These are phyloP conservation scores for Saccharomyces hybrid DNA, from an alignment of 1,139 yeast species.

Conservation along the genomic window DNA sequence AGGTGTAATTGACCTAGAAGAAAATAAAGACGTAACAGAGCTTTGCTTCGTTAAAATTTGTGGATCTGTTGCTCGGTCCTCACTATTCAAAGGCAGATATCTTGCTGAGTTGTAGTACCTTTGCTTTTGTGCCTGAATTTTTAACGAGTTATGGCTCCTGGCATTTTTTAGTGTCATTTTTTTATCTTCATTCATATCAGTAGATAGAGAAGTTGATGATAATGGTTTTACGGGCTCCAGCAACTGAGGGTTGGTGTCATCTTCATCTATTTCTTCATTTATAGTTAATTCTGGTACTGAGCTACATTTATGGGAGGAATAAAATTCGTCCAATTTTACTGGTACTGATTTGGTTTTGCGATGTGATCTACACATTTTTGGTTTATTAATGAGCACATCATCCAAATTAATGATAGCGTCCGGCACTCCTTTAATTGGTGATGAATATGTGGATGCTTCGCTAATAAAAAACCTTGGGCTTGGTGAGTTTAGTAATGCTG, in stretches of 20 bases:
- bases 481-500: conserved; percentile 4
- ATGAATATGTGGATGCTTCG: conserved; percentile 28
- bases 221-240: neutral
- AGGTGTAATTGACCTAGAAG: conserved; percentile 18
- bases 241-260: neutral
- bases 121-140: conserved; percentile 28
- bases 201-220: neutral
- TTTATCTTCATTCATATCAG: conserved; percentile 4
- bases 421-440: conserved; percentile 38
- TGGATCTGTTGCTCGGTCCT: conserved; percentile 6
- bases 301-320: conserved; percentile 1
- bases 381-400: conserved; percentile 39
- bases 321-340: conserved; percentile 31
- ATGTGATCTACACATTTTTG: conserved; percentile 31
- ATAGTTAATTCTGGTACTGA: conserved; percentile 1
- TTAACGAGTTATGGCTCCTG: conserved; percentile 17
- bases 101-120: conserved; percentile 26
- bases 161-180: neutral
- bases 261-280: neutral
- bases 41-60: conserved; percentile 2
- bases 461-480: conserved; percentile 30
- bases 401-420: conserved; percentile 60
- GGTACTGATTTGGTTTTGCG: conserved; percentile 46
- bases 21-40: conserved; percentile 14
- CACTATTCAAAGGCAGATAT: conserved; percentile 18